Percentiles rank a stretch among this genome's conserved stretches.
phyloP scores from a whole-genome alignment of 352 stramenopile species.

The Globisporangium takayamanum region DNA sequence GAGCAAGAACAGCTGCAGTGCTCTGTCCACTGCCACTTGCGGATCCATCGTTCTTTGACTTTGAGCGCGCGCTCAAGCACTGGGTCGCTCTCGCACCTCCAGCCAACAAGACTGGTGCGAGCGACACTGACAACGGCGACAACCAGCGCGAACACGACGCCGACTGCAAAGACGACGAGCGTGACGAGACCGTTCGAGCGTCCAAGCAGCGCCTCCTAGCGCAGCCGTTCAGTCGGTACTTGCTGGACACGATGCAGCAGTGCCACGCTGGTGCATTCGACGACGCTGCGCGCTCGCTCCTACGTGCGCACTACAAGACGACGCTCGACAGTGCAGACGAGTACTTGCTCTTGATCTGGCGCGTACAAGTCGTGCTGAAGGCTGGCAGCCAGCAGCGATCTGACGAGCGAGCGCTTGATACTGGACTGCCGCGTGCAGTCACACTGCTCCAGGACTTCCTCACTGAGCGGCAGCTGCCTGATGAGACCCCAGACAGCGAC shows the following conservation, averaged over 20 bases:
- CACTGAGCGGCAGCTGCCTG: conserved; percentile 16
- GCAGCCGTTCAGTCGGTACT: conserved; percentile 13
- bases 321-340: conserved; percentile 41
- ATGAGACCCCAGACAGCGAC: conserved; percentile 15
- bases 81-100: conserved; percentile 8
- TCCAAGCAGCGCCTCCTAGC: conserved; percentile 6
- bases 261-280: conserved; percentile 14
- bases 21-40: conserved; percentile 24
- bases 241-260: conserved; percentile 16
- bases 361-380: conserved; percentile 27
- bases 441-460: conserved; percentile 32
- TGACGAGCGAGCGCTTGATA: not conserved
- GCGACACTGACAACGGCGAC: conserved; percentile 8
- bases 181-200: not conserved
- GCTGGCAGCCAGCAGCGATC: not conserved
- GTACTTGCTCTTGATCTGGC: conserved; percentile 39
- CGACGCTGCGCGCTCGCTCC: conserved; percentile 20
- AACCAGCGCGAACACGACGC: conserved; percentile 6
- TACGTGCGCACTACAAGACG: conserved; percentile 51
- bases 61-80: conserved; percentile 17
- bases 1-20: not conserved
- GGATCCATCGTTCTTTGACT: conserved; percentile 38
- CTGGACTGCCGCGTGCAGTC: conserved; percentile 16
- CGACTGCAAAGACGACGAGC: not conserved
- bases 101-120: not conserved